Evolutionary conservation across 345 rosid genomes (phyloP).

Genomic region (Linum lewisii): DNA sequence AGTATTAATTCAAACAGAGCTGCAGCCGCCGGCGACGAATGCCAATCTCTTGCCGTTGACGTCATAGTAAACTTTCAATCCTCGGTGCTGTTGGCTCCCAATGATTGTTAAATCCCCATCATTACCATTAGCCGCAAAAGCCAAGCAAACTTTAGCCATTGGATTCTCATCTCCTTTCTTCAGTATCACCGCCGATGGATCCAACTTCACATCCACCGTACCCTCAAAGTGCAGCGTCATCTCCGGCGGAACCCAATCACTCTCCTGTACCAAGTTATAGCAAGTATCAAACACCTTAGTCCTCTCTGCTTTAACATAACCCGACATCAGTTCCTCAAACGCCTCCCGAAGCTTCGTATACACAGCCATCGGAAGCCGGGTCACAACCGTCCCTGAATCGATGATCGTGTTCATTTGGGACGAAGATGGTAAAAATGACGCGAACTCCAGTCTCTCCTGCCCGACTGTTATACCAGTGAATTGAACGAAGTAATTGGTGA

Average conservation of each 20-base stretch:
- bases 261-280: slow-evolving; percentile 11
- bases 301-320: background rate
- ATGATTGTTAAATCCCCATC: slow-evolving; percentile 12
- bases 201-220: slow-evolving; percentile 17
- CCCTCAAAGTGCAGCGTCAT: slow-evolving; percentile 21
- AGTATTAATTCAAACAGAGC: too few relatives aligned
- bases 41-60: background rate
- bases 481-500: slow-evolving; percentile 5
- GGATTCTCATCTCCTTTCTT: background rate
- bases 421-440: slow-evolving; percentile 1
- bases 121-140: slow-evolving; percentile 11
- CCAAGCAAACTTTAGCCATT: slow-evolving; percentile 22
- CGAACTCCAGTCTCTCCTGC: slow-evolving; percentile 2
- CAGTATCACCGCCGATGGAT: slow-evolving; percentile 9
- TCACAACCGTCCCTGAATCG: slow-evolving; percentile 22
- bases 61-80: slow-evolving; percentile 8
- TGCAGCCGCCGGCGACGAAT: background rate
- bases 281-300: slow-evolving; percentile 9
- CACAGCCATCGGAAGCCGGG: slow-evolving; percentile 15
- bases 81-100: slow-evolving; percentile 20
- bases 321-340: slow-evolving; percentile 15
- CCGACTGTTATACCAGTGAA: slow-evolving; percentile 21
- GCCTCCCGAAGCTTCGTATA: slow-evolving; percentile 10
- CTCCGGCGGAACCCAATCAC: background rate
- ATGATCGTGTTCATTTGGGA: slow-evolving; percentile 10